A percentile compares a stretch with the other conserved stretches of the same genome.
These are phyloP conservation scores for Phytophthora citrophthora DNA, from an alignment of 352 stramenopile species.

Conservation along the genomic window DNA sequence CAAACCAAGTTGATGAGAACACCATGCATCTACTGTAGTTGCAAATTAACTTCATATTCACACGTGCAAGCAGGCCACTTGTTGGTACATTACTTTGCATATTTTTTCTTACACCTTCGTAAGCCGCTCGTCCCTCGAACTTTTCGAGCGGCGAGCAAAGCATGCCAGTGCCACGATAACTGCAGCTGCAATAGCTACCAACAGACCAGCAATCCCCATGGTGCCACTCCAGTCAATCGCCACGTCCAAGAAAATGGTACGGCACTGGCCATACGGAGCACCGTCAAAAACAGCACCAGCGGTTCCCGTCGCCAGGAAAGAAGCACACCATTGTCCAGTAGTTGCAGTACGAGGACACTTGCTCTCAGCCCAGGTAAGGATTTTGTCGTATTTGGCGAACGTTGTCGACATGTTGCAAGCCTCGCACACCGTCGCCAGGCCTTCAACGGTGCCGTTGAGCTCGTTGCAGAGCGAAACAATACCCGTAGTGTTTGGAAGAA, in stretches of 20 bases:
- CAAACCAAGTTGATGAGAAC: too few species aligned
- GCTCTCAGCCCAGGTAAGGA: conserved; percentile 69
- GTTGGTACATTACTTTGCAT: conserved; percentile 15
- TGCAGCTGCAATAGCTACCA: conserved; percentile 58
- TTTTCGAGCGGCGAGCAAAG: conserved; percentile 57
- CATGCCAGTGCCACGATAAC: conserved; percentile 68
- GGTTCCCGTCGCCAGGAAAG: conserved; percentile 56
- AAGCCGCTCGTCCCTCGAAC: conserved; percentile 17
- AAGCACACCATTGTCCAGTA: conserved; percentile 66
- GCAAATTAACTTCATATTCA: conserved; percentile 13
- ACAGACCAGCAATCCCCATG: conserved; percentile 55
- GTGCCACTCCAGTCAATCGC: conserved; percentile 69
- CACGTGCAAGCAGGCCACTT: conserved; percentile 1
- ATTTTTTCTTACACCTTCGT: conserved; percentile 24
- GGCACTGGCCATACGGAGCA: conserved; percentile 80
- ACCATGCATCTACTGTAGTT: too few species aligned
- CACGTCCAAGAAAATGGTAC: conserved; percentile 66
- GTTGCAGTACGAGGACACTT: conserved; percentile 60
- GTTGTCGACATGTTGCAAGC: conserved; percentile 63
- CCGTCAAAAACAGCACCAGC: conserved; percentile 58
- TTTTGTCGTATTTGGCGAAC: conserved; percentile 69
- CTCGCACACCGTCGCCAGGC: conserved; percentile 53
- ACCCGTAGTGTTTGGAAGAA: conserved; percentile 69
- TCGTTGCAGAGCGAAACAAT: conserved; percentile 63
- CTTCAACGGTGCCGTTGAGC: conserved; percentile 36